Evolutionary conservation across 352 stramenopile species (phyloP).

Genomic region (Phytopythium chamaehyphon): DNA sequence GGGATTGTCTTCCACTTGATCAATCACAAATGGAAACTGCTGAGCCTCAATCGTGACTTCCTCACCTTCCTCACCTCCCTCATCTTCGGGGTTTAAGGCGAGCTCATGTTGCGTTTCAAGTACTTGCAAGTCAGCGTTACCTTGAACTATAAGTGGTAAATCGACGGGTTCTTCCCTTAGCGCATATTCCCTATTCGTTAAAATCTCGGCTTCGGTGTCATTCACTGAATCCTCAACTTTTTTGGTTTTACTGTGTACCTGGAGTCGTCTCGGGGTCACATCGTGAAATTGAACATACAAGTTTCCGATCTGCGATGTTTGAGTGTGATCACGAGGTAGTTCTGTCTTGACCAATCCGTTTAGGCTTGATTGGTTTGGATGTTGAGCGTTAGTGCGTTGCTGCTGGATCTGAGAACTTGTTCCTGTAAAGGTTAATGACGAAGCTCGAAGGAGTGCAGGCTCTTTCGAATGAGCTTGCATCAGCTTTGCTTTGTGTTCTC

Average conservation of each 20-base stretch:
- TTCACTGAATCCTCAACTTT: background rate
- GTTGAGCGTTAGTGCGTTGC: background rate
- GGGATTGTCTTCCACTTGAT: no score
- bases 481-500: background rate
- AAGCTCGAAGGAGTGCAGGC: constrained; percentile 12
- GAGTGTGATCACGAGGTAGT: background rate
- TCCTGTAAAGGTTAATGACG: constrained; percentile 5
- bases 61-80: background rate
- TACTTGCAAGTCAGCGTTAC: background rate
- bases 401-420: background rate
- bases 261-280: constrained; percentile 25
- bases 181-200: no score
- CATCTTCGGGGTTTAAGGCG: no score
- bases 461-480: background rate
- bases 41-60: background rate
- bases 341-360: background rate
- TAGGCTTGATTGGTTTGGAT: background rate
- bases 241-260: constrained; percentile 6
- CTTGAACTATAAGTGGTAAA: background rate
- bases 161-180: no score
- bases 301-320: background rate
- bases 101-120: no score
- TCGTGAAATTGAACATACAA: constrained; percentile 64
- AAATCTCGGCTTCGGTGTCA: no score
- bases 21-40: no score